Evolutionary conservation across 495 filamentous ascomycete genomes (phyloP).

Genomic region (Penicillium arizonense): DNA sequence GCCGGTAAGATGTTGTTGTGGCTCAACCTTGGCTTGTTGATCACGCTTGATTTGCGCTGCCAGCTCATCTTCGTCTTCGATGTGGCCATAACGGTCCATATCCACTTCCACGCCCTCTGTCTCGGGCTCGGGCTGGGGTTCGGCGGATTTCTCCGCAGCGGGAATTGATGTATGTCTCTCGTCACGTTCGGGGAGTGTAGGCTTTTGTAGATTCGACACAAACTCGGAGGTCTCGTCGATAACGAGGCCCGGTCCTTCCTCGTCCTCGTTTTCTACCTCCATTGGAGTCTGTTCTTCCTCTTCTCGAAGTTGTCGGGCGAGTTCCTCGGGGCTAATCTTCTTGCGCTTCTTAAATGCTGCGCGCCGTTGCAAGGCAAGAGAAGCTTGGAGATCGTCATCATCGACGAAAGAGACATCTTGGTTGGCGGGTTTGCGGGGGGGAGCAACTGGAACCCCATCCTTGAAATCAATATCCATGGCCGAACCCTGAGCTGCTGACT

Average conservation of each 20-base stretch:
- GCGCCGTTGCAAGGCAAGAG: slow-evolving; percentile 74
- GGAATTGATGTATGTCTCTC: slow-evolving; percentile 45
- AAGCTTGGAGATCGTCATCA: slow-evolving; percentile 89
- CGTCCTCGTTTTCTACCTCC: slow-evolving; percentile 48
- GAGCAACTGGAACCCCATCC: slow-evolving; percentile 31
- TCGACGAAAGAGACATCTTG: slow-evolving; percentile 74
- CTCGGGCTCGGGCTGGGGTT: slow-evolving; percentile 37
- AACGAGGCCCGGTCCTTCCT: slow-evolving; percentile 67
- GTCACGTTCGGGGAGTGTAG: slow-evolving; percentile 59
- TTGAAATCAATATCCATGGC: slow-evolving; percentile 78
- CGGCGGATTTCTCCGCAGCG: slow-evolving; percentile 42
- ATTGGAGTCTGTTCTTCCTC: slow-evolving; percentile 60
- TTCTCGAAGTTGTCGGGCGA: slow-evolving; percentile 79
- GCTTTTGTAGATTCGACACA: slow-evolving; percentile 76
- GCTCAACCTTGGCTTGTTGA: slow-evolving; percentile 29
- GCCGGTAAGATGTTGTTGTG: slow-evolving; percentile 52
- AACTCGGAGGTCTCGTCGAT: slow-evolving; percentile 97
- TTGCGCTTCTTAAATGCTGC: slow-evolving; percentile 88
- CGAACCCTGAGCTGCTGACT: slow-evolving; percentile 41
- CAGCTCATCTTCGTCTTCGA: slow-evolving; percentile 54
- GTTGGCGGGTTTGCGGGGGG: slow-evolving; percentile 58
- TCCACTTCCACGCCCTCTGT: slow-evolving; percentile 57
- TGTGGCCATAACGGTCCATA: slow-evolving; percentile 59
- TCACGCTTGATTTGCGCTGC: slow-evolving; percentile 52
- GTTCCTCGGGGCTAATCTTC: slow-evolving; percentile 75